Percentiles rank a stretch among this genome's conserved stretches.
phyloP scores from a whole-genome alignment of 1,284 basidiomycete species.

The Psilocybe mexicana region DNA sequence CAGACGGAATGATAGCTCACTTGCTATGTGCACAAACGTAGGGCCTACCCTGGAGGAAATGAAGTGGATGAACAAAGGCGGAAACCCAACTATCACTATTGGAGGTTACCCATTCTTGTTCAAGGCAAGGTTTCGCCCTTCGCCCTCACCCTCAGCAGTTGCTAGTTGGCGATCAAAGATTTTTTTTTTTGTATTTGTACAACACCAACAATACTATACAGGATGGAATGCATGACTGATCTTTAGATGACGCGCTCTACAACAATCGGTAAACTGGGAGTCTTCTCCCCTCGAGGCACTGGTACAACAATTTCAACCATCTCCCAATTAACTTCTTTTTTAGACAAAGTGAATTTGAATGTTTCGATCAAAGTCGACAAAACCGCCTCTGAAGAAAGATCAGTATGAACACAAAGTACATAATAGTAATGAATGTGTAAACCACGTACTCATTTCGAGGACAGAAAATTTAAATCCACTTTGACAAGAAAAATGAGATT shows the following conservation, averaged over 20 bases:
- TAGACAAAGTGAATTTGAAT: neutral
- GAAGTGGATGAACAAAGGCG: too few relatives aligned
- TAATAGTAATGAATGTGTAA: neutral
- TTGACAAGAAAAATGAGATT: neutral
- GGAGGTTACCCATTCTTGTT: too few relatives aligned
- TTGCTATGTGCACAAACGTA: too few relatives aligned
- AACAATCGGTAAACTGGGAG: neutral
- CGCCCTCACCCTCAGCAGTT: too few relatives aligned
- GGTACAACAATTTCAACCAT: neutral
- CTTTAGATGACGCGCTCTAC: neutral
- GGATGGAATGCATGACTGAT: too few relatives aligned
- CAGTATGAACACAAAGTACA: neutral
- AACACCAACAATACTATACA: too few relatives aligned
- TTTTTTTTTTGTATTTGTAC: too few relatives aligned
- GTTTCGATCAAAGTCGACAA: neutral
- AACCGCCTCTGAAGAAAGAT: conserved; percentile 1
- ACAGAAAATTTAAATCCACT: conserved; percentile 1
- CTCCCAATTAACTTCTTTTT: neutral
- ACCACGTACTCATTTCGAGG: neutral
- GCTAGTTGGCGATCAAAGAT: too few relatives aligned
- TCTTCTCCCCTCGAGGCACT: neutral
- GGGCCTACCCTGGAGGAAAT: too few relatives aligned
- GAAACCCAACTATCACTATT: too few relatives aligned
- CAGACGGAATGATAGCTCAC: too few relatives aligned
- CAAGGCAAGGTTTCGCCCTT: too few relatives aligned